Conservation (phyloP, 257 asterid species). For the Galeopsis tetrahit region DNA sequence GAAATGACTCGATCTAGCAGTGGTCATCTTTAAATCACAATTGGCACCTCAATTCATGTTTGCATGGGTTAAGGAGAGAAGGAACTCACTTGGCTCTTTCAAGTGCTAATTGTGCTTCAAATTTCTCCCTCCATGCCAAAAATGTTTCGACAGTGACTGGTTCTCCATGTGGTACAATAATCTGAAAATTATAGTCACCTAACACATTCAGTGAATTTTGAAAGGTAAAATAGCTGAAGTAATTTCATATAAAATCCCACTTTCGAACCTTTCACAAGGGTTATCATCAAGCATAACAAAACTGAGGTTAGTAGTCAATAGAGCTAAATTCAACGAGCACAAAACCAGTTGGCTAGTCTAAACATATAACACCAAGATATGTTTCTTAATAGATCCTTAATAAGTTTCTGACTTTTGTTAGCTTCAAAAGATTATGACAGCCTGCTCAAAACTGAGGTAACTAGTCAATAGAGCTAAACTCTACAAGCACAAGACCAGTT, state of each 20-base stretch:
- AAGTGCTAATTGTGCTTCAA: conserved; percentile 96
- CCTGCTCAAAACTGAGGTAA: too few relatives aligned
- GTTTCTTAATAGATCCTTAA: too few relatives aligned
- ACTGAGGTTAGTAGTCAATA: too few relatives aligned
- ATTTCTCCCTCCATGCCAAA: conserved; percentile 98
- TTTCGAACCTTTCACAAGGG: neutral
- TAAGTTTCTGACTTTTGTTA: too few relatives aligned
- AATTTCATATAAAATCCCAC: neutral
- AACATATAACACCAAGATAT: too few relatives aligned
- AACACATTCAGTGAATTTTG: conserved; percentile 30
- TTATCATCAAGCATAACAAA: neutral
- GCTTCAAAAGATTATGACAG: too few relatives aligned
- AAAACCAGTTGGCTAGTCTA: too few relatives aligned
- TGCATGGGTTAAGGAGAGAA: conserved; percentile 28
- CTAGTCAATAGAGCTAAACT: neutral
- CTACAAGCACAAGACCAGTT: neutral
- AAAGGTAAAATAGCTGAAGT: conserved; percentile 18
- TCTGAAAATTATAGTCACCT: conserved; percentile 53
- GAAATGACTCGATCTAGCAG: neutral
- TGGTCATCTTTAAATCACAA: conserved; percentile 3
- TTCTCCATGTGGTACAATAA: too few relatives aligned
- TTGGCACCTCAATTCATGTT: conserved; percentile 24
- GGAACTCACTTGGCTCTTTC: conserved; percentile 94
- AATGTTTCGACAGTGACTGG: too few relatives aligned
- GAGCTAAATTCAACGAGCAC: too few relatives aligned